Conservation (phyloP, 306 rosid species). For the Corylus avellana region DNA sequence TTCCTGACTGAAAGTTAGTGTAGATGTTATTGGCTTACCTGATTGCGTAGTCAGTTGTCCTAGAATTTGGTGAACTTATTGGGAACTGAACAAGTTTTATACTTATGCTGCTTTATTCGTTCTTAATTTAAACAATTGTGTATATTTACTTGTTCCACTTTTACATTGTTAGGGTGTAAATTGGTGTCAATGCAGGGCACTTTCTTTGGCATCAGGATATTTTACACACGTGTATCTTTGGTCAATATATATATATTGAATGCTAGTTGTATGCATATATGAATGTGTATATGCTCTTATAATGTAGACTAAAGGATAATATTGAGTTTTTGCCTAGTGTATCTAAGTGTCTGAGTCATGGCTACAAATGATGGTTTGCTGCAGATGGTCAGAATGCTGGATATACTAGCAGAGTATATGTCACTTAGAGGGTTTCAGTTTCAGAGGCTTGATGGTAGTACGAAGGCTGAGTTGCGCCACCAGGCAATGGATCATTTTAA, state of each 20-base stretch:
- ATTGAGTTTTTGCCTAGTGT: slow-evolving; percentile 11
- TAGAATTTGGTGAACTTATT: background rate
- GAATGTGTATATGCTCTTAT: background rate
- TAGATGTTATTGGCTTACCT: background rate
- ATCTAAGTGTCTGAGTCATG: slow-evolving; percentile 17
- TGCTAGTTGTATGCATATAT: background rate
- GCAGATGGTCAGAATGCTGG: slow-evolving; percentile 99
- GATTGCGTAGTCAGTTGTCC: slow-evolving; percentile 3
- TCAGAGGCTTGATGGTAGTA: slow-evolving; percentile 98
- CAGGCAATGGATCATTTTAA: slow-evolving; percentile 99
- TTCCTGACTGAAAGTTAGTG: background rate
- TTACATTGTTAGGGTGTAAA: background rate
- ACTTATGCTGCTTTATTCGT: background rate
- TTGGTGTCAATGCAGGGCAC: background rate
- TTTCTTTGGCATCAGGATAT: background rate
- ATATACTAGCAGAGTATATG: slow-evolving; percentile 91
- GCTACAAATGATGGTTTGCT: slow-evolving; percentile 25
- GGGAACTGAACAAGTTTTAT: background rate
- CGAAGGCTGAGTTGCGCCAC: slow-evolving; percentile 94
- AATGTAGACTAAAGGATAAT: background rate
- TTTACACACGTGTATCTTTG: background rate
- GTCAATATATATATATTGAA: background rate
- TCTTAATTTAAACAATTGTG: background rate
- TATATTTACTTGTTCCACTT: background rate
- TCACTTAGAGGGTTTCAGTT: slow-evolving; percentile 91